These are phyloP conservation scores for Diplodia sapinea DNA, from an alignment of 2,329 filamentous ascomycete genomes.

Conservation along the genomic window DNA sequence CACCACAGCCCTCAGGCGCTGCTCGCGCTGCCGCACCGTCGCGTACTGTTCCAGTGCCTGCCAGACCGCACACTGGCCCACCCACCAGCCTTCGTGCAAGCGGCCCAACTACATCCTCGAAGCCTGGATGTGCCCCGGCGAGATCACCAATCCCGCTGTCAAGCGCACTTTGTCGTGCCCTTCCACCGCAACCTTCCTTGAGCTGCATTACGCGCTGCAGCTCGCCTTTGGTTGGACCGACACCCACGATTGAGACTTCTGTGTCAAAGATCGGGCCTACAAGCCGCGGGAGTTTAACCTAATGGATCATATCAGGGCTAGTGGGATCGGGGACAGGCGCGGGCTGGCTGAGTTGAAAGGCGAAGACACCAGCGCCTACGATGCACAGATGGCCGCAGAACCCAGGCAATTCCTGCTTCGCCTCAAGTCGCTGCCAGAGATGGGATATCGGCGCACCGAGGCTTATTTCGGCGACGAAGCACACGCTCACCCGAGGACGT, in stretches of 20 bases:
- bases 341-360: background rate
- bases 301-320: background rate
- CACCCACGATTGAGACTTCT: slow-evolving; percentile 39
- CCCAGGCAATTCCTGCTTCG: background rate
- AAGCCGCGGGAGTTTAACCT: slow-evolving; percentile 9
- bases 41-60: slow-evolving; percentile 8
- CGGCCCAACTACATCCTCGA: slow-evolving; percentile 40
- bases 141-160: slow-evolving; percentile 37
- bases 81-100: slow-evolving; percentile 31
- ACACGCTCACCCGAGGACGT: slow-evolving; percentile 34
- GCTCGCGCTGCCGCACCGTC: slow-evolving; percentile 3
- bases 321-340: background rate
- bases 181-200: slow-evolving; percentile 35
- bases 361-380: background rate
- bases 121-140: slow-evolving; percentile 33
- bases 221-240: slow-evolving; percentile 39
- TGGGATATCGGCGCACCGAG: slow-evolving; percentile 16
- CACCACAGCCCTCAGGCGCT: slow-evolving; percentile 7
- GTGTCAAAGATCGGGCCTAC: slow-evolving; percentile 30
- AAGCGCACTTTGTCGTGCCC: slow-evolving; percentile 39
- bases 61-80: background rate
- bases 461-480: slow-evolving; percentile 19
- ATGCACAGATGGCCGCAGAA: background rate
- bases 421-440: background rate
- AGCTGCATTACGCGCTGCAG: slow-evolving; percentile 39